phyloP scores from a whole-genome alignment of 1,284 basidiomycete genomes.

The Leccinum subrobustum region DNA sequence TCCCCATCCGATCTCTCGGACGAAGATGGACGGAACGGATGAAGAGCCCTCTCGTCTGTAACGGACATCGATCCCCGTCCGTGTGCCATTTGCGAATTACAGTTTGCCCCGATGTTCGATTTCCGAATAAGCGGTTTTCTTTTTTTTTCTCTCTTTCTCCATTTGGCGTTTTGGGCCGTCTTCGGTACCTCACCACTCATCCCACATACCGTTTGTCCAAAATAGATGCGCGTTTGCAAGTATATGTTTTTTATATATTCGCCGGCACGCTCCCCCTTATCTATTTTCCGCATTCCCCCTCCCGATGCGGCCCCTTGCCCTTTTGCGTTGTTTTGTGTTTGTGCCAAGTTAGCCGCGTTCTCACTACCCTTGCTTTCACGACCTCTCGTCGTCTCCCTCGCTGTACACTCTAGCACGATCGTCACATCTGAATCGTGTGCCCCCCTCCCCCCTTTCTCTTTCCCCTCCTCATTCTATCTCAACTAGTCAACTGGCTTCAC shows the following conservation, averaged over 20 bases:
- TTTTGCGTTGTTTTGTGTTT: slow-evolving; percentile 5
- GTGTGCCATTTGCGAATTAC: slow-evolving; percentile 17
- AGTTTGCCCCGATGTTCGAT: slow-evolving; percentile 17
- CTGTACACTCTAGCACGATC: slow-evolving; percentile 24
- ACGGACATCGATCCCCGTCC: background rate
- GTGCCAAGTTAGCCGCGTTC: slow-evolving; percentile 2
- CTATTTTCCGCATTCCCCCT: background rate
- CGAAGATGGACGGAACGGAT: slow-evolving; percentile 8
- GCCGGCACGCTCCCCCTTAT: background rate
- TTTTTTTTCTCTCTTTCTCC: background rate
- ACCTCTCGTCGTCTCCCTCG: slow-evolving; percentile 5
- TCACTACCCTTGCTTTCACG: slow-evolving; percentile 10
- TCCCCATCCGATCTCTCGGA: slow-evolving; percentile 21
- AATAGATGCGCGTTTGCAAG: slow-evolving; percentile 22
- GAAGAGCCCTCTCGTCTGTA: background rate
- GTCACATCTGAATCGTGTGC: background rate
- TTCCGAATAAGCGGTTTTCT: slow-evolving; percentile 3
- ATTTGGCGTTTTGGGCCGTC: slow-evolving; percentile 7
- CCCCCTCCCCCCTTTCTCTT: background rate
- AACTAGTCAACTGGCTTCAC: background rate
- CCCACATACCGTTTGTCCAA: slow-evolving; percentile 6
- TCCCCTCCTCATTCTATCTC: background rate
- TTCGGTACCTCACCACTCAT: slow-evolving; percentile 2
- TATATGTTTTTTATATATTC: slow-evolving; percentile 3
- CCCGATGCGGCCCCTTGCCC: background rate